Evolutionary conservation across 2,329 filamentous ascomycete species (phyloP).

Genomic region (Fusarium sp.): DNA sequence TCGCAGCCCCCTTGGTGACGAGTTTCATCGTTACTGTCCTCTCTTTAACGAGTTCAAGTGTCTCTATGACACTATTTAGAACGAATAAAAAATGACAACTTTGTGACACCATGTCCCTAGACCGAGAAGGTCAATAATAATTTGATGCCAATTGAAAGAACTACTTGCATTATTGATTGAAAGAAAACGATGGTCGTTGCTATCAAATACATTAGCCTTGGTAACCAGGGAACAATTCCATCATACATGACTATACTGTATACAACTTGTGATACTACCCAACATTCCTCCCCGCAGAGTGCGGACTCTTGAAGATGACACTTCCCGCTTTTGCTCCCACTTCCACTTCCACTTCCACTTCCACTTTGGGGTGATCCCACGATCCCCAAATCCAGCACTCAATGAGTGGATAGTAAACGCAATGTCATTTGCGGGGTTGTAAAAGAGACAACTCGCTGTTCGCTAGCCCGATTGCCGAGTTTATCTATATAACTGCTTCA

Average conservation of each 20-base stretch:
- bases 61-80: constrained; percentile 10
- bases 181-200: neutral
- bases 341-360: constrained; percentile 16
- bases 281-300: constrained; percentile 20
- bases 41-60: constrained; percentile 23
- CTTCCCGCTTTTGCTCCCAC: constrained; percentile 14
- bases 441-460: constrained; percentile 30
- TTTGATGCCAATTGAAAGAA: neutral
- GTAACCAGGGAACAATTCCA: too few species aligned
- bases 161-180: neutral
- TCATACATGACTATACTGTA: neutral
- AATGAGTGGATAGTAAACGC: constrained; percentile 1
- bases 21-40: constrained; percentile 27
- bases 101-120: neutral
- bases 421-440: constrained; percentile 33
- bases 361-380: constrained; percentile 8
- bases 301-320: constrained; percentile 22
- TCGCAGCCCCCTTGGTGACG: constrained; percentile 17
- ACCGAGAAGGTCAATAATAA: neutral
- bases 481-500: constrained; percentile 19
- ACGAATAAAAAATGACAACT: neutral
- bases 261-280: neutral
- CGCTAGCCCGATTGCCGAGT: constrained; percentile 38
- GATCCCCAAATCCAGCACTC: constrained; percentile 2
- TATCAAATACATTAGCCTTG: neutral